Evolutionary conservation across 306 rosid species (phyloP), one percentile per base, ranked within the genome.

Genomic region (Prunus padus): DNA sequence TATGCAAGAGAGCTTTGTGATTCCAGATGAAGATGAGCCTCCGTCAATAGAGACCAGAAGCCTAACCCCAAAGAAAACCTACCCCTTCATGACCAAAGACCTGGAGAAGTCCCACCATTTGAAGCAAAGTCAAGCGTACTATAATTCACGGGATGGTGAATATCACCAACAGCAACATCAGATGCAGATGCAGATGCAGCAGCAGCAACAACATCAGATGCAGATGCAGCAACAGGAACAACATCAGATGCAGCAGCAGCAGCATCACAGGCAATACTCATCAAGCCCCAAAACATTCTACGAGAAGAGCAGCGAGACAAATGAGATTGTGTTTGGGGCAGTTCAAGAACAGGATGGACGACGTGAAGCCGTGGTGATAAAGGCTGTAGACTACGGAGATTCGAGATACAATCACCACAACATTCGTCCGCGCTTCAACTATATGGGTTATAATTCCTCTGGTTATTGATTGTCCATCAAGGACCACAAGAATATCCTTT

Each of bases 301-400:
- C 68, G 97, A 96, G 72, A 84, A 86, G 85, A 87, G 81, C 75
- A 75, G 92, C 0, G 98, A 96, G 84, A 84, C 97, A 11, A 96
- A 86, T 56, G 99, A 96, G 88, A 90, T 96, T 33, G 96, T 96
- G 79, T 96, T 96, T 42, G 99, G 99, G 37, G 98, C 98, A 13
- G 97, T 92, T 73, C 99, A 90, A 84, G 97, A 92, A 76, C 97
- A 96, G 66, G 91, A 87, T 61, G 96, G 96, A 66, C 86, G 93
- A 8, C 89, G 93, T 3, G 98, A 92, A 82, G 87, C 97, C 9
- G 87, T 96, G 88, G 97, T 96, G 50, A 89, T 92, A 49, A 92
- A 96, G 85, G 96, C 99, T 25, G 97, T 96, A 0, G 99, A 96
- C 71, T 90, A 89, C 70, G 91, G 89, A 3, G 93, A 92, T 79